Evolutionary conservation across 129 eudicot species (phyloP), one percentile per base, ranked within the genome.

Genomic region (Calendula officinalis): DNA sequence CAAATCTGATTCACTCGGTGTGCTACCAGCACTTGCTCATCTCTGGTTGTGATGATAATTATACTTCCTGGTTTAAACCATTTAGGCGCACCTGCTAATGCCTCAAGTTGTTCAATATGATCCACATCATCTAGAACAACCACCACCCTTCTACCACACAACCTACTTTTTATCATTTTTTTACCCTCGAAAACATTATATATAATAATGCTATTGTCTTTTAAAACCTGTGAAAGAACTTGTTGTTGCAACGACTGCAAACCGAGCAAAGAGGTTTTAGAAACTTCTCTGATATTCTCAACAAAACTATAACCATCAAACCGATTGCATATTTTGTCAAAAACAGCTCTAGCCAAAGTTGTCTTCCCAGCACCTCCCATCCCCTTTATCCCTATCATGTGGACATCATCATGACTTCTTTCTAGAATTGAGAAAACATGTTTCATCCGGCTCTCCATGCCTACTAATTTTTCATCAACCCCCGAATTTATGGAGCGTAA

Each of bases 81-180:
- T 34, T 35, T n/a, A 33, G 16, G 22, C 22, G 14, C 62, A 33
- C 62, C 43, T 5, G 62, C 62, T 56, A 56, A 56, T 12, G 62
- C 62, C 42, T 56, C 9, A 11, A 56, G 62, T 22, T 34, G 62
- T 7, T 33, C 42, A 1, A 33, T 3, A 35, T n/a, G 3, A n/a
- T 56, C 62, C 62, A 56, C 62, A 12, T 56, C 43, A 35, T 56
- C 62, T 10, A 56, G 16, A 56, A 56, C 62, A 56, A 56, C 9
- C 12, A 56, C 15, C 33, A 55, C 40, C 60, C 32, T 55, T 55
- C 7, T 34, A 55, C 60, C 15, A 30, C 10, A 3, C 37, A 56
- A 9, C 16, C 9, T 33, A 27, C 9, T 35, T n/a, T 35, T 34
- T 22, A 56, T 34, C 17, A 56, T 3, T 8, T 12, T 34, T 35